A percentile compares a stretch with the other conserved stretches of the same genome.
phyloP scores from a whole-genome alignment of 345 rosid species.

The Bruguiera parviflora region DNA sequence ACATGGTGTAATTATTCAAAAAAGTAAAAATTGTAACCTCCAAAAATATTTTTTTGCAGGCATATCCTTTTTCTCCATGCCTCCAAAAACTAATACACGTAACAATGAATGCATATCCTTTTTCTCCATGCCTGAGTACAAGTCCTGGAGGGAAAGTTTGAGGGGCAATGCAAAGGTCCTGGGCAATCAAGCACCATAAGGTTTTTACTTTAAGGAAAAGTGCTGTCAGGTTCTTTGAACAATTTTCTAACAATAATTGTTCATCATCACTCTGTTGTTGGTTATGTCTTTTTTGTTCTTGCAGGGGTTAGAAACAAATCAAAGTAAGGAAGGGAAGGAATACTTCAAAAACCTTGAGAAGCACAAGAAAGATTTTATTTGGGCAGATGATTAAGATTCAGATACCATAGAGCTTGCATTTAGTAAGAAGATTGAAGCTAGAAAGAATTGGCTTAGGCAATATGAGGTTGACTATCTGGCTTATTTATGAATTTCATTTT shows the following conservation, averaged over 20 bases:
- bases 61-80: conserved; percentile 84
- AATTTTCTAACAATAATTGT: background rate
- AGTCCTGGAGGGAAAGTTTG: conserved; percentile 77
- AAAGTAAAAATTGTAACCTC: background rate
- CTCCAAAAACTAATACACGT: too few relatives aligned
- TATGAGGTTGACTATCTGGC: conserved; percentile 48
- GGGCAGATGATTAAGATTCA: conserved; percentile 78
- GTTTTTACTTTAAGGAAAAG: conserved; percentile 36
- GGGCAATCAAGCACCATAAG: conserved; percentile 95
- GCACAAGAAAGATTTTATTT: conserved; percentile 84
- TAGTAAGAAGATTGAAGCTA: conserved; percentile 90
- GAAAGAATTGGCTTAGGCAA: conserved; percentile 90
- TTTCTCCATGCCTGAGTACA: conserved; percentile 91
- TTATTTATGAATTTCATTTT: background rate
- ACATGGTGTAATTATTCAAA: too few relatives aligned
- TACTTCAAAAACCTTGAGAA: conserved; percentile 53
- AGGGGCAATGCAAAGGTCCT: conserved; percentile 56
- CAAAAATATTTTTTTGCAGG: conserved; percentile 38
- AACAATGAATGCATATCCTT: conserved; percentile 50
- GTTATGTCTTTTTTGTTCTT: conserved; percentile 2
- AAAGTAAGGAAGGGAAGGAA: conserved; percentile 67
- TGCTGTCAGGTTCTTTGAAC: background rate
- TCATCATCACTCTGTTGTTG: background rate
- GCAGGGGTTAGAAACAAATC: conserved; percentile 96
- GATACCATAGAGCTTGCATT: conserved; percentile 86